Evolutionary conservation across 2,329 filamentous ascomycete species (phyloP), one percentile per base, ranked within the genome.

Genomic region (Nemania diffusa): DNA sequence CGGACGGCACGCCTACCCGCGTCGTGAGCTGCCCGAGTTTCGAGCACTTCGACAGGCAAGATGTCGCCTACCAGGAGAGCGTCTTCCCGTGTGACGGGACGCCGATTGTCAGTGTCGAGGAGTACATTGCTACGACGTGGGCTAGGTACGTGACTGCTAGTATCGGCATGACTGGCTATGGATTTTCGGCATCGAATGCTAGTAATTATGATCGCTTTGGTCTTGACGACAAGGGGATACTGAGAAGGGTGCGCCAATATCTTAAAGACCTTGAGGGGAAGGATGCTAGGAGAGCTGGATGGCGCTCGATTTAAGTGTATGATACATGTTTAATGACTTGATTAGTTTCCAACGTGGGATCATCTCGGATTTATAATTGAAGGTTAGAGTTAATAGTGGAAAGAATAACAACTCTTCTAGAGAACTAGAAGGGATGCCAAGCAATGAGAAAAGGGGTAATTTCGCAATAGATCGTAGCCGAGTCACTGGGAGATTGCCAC

Each of bases 21-120:
- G 52, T 56, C 20, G 32, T 56, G 17, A 56, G 52, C 20, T 56
- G 52, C 20, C 52, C 52, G 34, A 56, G 32, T n/a, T 56, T 56
- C 32, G 52, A 56, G n/a, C 52, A 56, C 9, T 56, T 56, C 15
- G 52, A 56, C 32, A 40, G 40, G 20, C 52, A 56, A 11, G 52
- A 56, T 1, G 17, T 9, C 8, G 20, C 11, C 11, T 56, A 56
- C 13, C 52, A 56, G 8, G 52, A 56, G 20, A 56, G 52, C 6
- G 34, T 42, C 9, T 40, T 56, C 34, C 52, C 52, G 26, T 32
- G 40, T 9, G 52, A 56, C n/a, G 52, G 52, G 32, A 56, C 52
- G 20, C 52, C 32, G 26, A 56, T 56, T 17, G 20, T 56, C 9
- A 56, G 52, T 32, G 32, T 56, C 11, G 52, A 56, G 22, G 52